phyloP scores from a whole-genome alignment of 441 rosid genomes.

The Erodium texanum region DNA sequence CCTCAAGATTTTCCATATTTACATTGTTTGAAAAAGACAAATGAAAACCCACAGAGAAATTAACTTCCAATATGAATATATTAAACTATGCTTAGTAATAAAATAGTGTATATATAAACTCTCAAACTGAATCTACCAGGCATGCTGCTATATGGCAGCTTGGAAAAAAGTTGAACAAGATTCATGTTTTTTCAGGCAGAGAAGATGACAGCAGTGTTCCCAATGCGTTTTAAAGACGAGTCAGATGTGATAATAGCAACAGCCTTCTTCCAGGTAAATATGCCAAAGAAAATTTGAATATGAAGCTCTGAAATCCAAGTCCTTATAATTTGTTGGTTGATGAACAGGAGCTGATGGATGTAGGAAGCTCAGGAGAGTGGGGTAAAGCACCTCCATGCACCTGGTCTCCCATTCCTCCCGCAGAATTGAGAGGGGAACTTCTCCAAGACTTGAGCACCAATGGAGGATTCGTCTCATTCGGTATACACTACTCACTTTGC shows the following conservation, averaged over 20 bases:
- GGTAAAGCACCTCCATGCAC: slow-evolving; percentile 65
- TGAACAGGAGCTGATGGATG: slow-evolving; percentile 64
- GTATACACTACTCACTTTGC: slow-evolving; percentile 21
- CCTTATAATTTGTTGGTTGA: neutral
- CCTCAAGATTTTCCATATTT: too few species aligned
- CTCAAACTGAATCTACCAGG: neutral
- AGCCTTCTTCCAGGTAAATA: slow-evolving; percentile 65
- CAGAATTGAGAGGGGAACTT: slow-evolving; percentile 70
- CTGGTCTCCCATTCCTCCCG: slow-evolving; percentile 90
- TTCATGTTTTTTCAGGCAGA: slow-evolving; percentile 30
- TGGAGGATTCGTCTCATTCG: slow-evolving; percentile 76
- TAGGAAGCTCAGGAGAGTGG: slow-evolving; percentile 58
- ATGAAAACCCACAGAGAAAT: neutral
- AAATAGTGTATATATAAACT: neutral
- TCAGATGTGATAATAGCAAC: slow-evolving; percentile 77
- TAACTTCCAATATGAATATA: neutral
- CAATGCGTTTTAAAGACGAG: slow-evolving; percentile 75
- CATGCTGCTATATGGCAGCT: neutral
- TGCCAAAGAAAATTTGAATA: neutral
- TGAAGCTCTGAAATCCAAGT: neutral
- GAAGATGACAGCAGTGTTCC: slow-evolving; percentile 65
- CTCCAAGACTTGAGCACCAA: slow-evolving; percentile 71
- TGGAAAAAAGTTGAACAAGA: neutral
- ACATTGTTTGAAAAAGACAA: neutral
- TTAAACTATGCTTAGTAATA: neutral